These are phyloP conservation scores for Trichoderma aggressivum DNA, from an alignment of 2,329 filamentous ascomycete species.

Conservation along the genomic window DNA sequence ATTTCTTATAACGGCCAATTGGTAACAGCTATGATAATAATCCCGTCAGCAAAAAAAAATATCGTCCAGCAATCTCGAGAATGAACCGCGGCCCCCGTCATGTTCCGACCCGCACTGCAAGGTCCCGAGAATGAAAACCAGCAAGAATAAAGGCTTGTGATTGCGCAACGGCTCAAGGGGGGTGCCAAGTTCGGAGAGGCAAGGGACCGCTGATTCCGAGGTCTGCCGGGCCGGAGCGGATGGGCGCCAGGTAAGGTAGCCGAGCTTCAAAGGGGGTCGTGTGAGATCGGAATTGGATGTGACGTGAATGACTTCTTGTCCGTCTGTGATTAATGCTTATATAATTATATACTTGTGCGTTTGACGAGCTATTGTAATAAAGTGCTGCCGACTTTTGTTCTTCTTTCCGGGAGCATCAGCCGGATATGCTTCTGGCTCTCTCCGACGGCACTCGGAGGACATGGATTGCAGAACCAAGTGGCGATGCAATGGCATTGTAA, in stretches of 20 bases:
- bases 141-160: conserved; percentile 9
- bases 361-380: background rate
- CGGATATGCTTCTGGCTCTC: background rate
- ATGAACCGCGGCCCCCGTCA: conserved; percentile 7
- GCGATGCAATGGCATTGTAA: background rate
- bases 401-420: background rate
- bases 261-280: background rate
- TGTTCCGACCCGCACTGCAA: background rate
- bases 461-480: background rate
- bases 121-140: background rate
- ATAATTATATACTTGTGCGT: background rate
- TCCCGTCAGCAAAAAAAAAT: background rate
- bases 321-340: background rate
- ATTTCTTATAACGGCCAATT: background rate
- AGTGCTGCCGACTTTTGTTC: background rate
- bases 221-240: conserved; percentile 13
- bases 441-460: background rate
- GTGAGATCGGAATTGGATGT: background rate
- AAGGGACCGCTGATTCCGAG: conserved; percentile 13
- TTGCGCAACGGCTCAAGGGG: background rate
- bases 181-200: background rate
- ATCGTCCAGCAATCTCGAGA: background rate
- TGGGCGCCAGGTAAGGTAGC: background rate
- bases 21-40: background rate
- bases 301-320: background rate